phyloP scores from a whole-genome alignment of 148 eudicot genomes.

The Rhododendron mucronatum region DNA sequence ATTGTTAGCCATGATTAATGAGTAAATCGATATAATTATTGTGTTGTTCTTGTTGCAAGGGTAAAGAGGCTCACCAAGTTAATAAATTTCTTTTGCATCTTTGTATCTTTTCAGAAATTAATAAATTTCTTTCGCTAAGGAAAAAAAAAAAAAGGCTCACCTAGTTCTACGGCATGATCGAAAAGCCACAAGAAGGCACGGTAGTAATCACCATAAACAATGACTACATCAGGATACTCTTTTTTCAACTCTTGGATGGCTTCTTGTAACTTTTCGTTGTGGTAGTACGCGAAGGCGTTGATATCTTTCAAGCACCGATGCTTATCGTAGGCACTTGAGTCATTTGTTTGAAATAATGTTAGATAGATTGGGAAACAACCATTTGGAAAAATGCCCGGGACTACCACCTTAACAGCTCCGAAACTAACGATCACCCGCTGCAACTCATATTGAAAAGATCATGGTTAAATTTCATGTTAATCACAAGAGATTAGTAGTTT shows the following conservation, averaged over 20 bases:
- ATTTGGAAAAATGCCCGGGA: slow-evolving; percentile 25
- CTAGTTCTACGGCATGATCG: not conserved
- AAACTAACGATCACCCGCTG: slow-evolving; percentile 15
- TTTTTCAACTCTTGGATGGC: slow-evolving; percentile 3
- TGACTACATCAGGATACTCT: not conserved
- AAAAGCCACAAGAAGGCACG: slow-evolving; percentile 10
- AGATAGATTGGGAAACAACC: slow-evolving; percentile 23
- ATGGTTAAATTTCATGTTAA: not conserved
- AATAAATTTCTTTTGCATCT: no score
- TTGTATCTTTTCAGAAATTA: no score
- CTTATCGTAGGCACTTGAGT: slow-evolving; percentile 8
- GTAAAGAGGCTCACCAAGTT: not conserved
- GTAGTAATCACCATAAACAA: slow-evolving; percentile 18
- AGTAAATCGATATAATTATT: not conserved
- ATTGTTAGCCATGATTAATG: not conserved
- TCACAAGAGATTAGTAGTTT: not conserved
- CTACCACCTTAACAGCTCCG: slow-evolving; percentile 23
- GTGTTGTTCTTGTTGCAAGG: not conserved
- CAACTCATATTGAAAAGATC: not conserved
- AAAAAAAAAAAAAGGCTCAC: not conserved
- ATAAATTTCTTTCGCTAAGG: no score
- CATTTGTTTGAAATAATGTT: slow-evolving; percentile 3
- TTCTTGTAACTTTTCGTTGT: slow-evolving; percentile 9
- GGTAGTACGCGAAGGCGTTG: not conserved
- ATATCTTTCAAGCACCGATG: not conserved